Evolutionary conservation across 108 stramenopile genomes (phyloP), one percentile per base, ranked within the genome.

Genomic region (Aurantiochytrium sp.): DNA sequence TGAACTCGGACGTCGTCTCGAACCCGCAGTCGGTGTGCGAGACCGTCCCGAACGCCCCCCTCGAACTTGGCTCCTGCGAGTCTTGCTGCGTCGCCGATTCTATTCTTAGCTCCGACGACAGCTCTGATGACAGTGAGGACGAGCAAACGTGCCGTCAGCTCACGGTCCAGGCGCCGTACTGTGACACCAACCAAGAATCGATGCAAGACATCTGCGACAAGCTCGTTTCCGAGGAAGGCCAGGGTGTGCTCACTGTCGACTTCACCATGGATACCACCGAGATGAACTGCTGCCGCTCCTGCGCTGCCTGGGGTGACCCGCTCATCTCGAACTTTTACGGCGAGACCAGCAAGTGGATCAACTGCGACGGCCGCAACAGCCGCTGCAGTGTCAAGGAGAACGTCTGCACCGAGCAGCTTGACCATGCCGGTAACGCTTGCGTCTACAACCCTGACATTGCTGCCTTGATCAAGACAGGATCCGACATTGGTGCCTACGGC

Each of bases 371-470:
- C 51, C 76, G 76, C 10, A 53, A 83, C 76, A 25, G 23, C 51
- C 14, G 49, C 49, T 83, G 76, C 51, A 16, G 18, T 12, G 23
- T 83, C 51, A 53, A 83, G 49, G 5, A 83, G 51, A 28, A 35
- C 28, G 49, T 83, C 28, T 83, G 76, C 51, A 45, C 12, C 18
- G 12, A 12, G 1, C 49, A 83, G 51, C 45, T 53, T 23, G 76
- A 83, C 76, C 76, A 83, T 45, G 76, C 76, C n/a, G 76, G 76
- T 23, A 83, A 83, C 51, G 51, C 76, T 16, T 83, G 76, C 51
- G 76, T 83, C 51, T 83, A 53, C 49, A 83, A 53, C 76, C 16
- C 45, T 2, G 76, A 47, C 1, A 47, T 47, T 83, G 76, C 76
- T 0, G 51, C 44, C 28, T 18, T 53, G 14, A 83, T 83, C 5